phyloP scores from a whole-genome alignment of 768 basidiomycete genomes.

The Trametes gibbosa region DNA sequence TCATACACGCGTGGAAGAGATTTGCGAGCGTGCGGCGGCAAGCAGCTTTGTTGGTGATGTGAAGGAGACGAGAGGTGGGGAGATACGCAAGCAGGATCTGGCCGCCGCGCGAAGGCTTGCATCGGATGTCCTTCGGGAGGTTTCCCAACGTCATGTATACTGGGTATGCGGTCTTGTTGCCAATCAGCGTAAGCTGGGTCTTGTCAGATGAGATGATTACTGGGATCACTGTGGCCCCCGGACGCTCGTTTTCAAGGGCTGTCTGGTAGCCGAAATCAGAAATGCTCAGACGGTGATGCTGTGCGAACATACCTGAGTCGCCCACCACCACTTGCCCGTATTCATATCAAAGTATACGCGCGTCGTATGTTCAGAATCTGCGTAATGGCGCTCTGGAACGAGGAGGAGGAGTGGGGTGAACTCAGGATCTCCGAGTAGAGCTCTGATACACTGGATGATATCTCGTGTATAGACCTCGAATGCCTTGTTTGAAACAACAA shows the following conservation, averaged over 20 bases:
- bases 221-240: constrained; percentile 27
- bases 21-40: constrained; percentile 30
- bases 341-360: constrained; percentile 42
- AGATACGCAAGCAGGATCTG: constrained; percentile 27
- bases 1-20: constrained; percentile 38
- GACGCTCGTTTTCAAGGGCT: not conserved
- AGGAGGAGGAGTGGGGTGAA: constrained; percentile 30
- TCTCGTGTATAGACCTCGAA: constrained; percentile 34
- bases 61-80: constrained; percentile 16
- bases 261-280: not conserved
- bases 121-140: constrained; percentile 22
- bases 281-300: too few species aligned
- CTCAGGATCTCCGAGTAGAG: constrained; percentile 34
- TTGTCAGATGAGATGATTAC: constrained; percentile 28
- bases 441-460: constrained; percentile 33
- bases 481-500: constrained; percentile 29
- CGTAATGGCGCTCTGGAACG: constrained; percentile 37
- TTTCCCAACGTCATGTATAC: constrained; percentile 33
- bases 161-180: constrained; percentile 28
- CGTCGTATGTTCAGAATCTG: constrained; percentile 24
- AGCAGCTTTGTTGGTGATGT: constrained; percentile 15
- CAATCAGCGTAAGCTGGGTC: constrained; percentile 27
- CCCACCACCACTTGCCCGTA: constrained; percentile 53
- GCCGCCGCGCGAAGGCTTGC: constrained; percentile 14
- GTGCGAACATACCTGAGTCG: constrained; percentile 36